Conservation (phyloP, 2,329 filamentous ascomycete genomes). For the Fusarium metavorans region DNA sequence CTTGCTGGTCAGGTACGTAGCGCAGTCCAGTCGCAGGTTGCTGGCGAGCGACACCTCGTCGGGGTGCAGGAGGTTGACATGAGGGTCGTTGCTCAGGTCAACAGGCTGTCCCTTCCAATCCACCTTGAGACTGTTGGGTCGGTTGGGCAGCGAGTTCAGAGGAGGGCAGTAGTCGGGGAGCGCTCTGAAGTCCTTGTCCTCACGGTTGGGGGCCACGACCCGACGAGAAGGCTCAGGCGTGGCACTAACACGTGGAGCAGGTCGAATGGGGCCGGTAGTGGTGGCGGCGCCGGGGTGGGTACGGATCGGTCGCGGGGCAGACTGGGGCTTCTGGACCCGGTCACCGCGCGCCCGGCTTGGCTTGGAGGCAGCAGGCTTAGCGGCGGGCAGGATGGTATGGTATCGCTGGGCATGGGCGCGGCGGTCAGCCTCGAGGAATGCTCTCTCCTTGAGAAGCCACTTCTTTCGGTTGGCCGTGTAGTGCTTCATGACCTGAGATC, state of each 20-base stretch:
- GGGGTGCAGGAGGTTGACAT: slow-evolving; percentile 77
- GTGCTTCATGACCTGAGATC: slow-evolving; percentile 63
- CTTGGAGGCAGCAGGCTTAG: slow-evolving; percentile 51
- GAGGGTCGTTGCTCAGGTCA: slow-evolving; percentile 79
- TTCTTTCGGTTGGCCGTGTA: slow-evolving; percentile 57
- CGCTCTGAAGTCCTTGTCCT: slow-evolving; percentile 83
- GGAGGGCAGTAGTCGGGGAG: slow-evolving; percentile 81
- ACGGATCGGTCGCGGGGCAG: slow-evolving; percentile 52
- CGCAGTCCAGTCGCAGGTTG: slow-evolving; percentile 84
- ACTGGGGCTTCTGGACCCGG: slow-evolving; percentile 52
- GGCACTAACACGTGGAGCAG: slow-evolving; percentile 53
- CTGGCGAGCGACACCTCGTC: slow-evolving; percentile 83
- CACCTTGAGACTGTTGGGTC: slow-evolving; percentile 79
- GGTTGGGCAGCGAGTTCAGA: slow-evolving; percentile 71
- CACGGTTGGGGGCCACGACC: slow-evolving; percentile 74
- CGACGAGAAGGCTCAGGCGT: slow-evolving; percentile 65
- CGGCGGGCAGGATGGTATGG: slow-evolving; percentile 56
- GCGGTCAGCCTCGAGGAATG: slow-evolving; percentile 61
- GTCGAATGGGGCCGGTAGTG: slow-evolving; percentile 44
- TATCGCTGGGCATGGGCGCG: slow-evolving; percentile 55
- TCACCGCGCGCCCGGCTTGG: slow-evolving; percentile 47
- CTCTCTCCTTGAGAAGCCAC: slow-evolving; percentile 66
- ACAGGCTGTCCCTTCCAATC: slow-evolving; percentile 88
- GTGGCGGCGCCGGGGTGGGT: slow-evolving; percentile 40
- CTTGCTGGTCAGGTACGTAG: slow-evolving; percentile 92